Conservation (phyloP, 2,329 filamentous ascomycete genomes). For the Pestalotiopsis sp. region DNA sequence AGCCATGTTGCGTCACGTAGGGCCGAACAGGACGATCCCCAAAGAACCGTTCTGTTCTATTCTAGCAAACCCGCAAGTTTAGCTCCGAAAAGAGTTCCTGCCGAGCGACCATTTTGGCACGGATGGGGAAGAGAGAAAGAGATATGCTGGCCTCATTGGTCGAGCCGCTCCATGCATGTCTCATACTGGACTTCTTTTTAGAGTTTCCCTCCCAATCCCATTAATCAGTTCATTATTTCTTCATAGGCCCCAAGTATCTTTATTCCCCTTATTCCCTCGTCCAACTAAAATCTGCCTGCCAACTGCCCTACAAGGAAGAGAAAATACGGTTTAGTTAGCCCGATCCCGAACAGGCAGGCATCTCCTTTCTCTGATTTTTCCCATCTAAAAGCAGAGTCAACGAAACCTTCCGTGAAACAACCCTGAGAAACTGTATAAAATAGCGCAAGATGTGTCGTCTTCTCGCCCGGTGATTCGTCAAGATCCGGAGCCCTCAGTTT, state of each 20-base stretch:
- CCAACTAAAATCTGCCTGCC: not conserved
- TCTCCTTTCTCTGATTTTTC: not conserved
- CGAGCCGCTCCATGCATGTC: not conserved
- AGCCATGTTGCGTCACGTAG: no score
- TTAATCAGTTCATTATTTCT: not conserved
- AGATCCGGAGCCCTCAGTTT: not conserved
- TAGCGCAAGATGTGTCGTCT: not conserved
- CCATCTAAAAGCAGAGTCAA: not conserved
- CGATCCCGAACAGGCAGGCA: not conserved
- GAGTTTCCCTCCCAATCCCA: not conserved
- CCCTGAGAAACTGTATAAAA: not conserved
- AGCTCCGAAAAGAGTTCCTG: not conserved
- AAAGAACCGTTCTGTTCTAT: no score
- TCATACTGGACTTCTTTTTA: not conserved
- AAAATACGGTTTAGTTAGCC: not conserved
- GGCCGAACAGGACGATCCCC: no score
- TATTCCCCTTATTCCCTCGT: not conserved
- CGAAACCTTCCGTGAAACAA: not conserved
- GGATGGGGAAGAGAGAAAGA: not conserved
- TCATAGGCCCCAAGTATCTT: not conserved
- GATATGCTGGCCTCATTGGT: not conserved
- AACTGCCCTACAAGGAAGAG: no score
- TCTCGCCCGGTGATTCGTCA: not conserved
- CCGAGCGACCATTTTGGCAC: not conserved
- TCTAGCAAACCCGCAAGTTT: no score